A percentile compares a stretch with the other conserved stretches of the same genome.
Evolutionary conservation across 1,139 yeast species (phyloP).

Genomic region (Suhomyces kunorum): DNA sequence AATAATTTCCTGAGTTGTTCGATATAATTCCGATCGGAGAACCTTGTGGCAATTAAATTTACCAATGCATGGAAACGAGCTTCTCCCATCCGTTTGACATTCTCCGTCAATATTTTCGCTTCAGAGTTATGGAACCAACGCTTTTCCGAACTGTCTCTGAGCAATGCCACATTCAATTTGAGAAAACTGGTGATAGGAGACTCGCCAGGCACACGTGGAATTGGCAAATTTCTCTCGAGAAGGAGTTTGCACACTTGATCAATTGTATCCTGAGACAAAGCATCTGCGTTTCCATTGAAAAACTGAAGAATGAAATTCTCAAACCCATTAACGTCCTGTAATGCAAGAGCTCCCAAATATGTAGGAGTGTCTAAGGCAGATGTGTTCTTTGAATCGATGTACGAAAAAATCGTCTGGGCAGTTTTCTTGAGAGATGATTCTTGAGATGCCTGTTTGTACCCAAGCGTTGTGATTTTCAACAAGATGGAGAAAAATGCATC

Average conservation of each 20-base stretch:
- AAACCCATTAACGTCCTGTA: conserved; percentile 5
- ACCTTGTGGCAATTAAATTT: conserved; percentile 5
- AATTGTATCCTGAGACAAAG: not conserved
- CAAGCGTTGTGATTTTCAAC: conserved; percentile 2
- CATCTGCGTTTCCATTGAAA: conserved; percentile 1
- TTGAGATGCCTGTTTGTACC: not conserved
- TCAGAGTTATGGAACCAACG: conserved; percentile 6
- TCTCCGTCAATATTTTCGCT: conserved; percentile 5
- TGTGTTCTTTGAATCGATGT: conserved; percentile 4
- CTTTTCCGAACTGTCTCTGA: not conserved
- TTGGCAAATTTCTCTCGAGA: not conserved
- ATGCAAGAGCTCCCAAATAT: conserved; percentile 5
- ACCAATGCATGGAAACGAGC: conserved; percentile 10
- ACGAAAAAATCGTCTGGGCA: conserved; percentile 6
- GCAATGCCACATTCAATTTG: conserved; percentile 9
- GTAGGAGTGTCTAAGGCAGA: conserved; percentile 1
- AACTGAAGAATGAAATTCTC: conserved; percentile 6
- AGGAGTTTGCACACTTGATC: not conserved
- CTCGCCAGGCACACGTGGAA: not conserved
- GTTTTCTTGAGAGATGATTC: conserved; percentile 3
- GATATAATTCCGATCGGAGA: conserved; percentile 7
- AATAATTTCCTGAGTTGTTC: conserved; percentile 7
- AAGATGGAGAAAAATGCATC: conserved; percentile 5
- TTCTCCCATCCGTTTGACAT: conserved; percentile 10
- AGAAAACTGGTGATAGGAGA: conserved; percentile 6